These are phyloP conservation scores for Aplosporella prunicola DNA, from an alignment of 2,329 filamentous ascomycete genomes.

Conservation along the genomic window DNA sequence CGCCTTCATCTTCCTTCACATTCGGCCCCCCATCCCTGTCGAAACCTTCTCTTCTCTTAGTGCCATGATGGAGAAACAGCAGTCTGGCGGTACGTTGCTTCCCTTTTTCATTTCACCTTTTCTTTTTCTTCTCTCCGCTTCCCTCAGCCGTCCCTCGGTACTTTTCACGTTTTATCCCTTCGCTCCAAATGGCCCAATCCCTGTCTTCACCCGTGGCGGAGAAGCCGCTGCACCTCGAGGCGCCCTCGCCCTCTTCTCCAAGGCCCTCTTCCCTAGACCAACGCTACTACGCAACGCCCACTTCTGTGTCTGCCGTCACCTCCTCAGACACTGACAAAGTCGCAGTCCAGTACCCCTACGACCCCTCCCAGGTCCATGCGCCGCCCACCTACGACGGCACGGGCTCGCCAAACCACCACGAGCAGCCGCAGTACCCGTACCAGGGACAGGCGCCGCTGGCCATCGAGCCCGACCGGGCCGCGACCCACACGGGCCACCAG, in stretches of 20 bases:
- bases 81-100: conserved; percentile 4
- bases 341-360: neutral
- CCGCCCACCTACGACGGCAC: conserved; percentile 1
- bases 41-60: conserved; percentile 8
- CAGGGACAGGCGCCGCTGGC: conserved; percentile 2
- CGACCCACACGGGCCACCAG: neutral
- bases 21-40: too few species aligned
- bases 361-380: neutral
- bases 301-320: neutral
- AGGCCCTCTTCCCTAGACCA: too few species aligned
- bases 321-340: conserved; percentile 6
- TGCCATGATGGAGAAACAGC: conserved; percentile 9
- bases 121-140: neutral
- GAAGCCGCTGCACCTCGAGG: too few species aligned
- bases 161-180: too few species aligned
- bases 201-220: too few species aligned
- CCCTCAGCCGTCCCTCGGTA: too few species aligned
- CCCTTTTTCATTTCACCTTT: neutral
- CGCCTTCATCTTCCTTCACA: too few species aligned
- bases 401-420: too few species aligned
- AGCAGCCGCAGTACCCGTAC: conserved; percentile 7
- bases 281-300: too few species aligned
- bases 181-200: too few species aligned
- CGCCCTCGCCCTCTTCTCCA: too few species aligned
- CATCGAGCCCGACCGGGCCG: conserved; percentile 10